Base-by-base conservation (phyloP, 1,284 basidiomycete species). In the Phaffia rhodozyma region DNA sequence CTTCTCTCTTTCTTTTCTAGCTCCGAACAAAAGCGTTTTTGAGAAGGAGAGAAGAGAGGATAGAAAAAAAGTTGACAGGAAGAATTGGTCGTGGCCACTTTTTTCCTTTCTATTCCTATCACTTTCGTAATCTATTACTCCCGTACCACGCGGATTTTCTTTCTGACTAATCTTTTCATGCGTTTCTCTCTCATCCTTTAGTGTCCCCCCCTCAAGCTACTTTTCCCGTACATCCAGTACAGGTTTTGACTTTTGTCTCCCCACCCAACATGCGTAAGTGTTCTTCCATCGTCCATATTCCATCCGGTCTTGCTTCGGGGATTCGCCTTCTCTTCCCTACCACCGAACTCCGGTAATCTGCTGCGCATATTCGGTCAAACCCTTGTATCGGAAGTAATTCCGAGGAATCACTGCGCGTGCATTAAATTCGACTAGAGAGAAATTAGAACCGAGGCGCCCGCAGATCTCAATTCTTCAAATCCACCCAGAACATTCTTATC, bases 231-330 rank as follows among this genome's bases (percentile, higher is more conserved):
- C 48, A 3, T 7, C 47, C 13, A 13, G 5, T 43, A 18, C 20
- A 6, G 48, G 49, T 62, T 62, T 53, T 58, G 61, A 62, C 61
- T 58, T 53, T 30, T 29, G 32, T 27, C 50, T 38, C n/a, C 23
- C 53, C 53, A 11, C 11, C 43, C 47, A 20, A 6, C 34, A 64
- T 64, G 62, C 23, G 62, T 64, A 27, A 30, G 62, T 64, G 25
- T 51, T 43, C 30, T 30, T 21, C 34, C 18, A 5, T 27, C 0
- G 13, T 48, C 32, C 16, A 21, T 16, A 11, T 20, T 13, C 5
- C 43, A 27, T 11, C 5, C 23, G 6, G 20, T 43, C 38, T 16
- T 16, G 54, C n/a, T n/a, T 43, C n/a, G n/a, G 3, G 43, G 25
- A 20, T 13, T 25, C 9, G 16, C 21, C 13, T 20, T 7, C 52